Conservation (phyloP, 2,329 filamentous ascomycete species). For the Verticillium tricorpus region DNA sequence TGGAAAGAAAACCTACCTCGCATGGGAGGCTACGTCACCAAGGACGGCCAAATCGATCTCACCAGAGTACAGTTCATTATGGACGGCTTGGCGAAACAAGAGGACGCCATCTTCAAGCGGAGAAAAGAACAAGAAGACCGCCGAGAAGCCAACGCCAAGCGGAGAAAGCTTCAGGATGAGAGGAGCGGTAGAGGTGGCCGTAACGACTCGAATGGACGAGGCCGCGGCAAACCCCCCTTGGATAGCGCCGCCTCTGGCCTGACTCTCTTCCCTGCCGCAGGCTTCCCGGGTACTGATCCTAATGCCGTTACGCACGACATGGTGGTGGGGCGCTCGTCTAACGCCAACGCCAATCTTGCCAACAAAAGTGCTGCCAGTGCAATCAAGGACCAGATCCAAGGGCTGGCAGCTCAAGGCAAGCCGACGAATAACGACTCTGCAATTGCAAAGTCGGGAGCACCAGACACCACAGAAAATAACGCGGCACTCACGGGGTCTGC, state of each 20-base stretch:
- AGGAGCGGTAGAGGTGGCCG: slow-evolving; percentile 30
- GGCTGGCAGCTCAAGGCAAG: slow-evolving; percentile 22
- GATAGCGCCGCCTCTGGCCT: slow-evolving; percentile 17
- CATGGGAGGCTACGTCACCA: slow-evolving; percentile 95
- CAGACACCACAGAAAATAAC: slow-evolving; percentile 9
- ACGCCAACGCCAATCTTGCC: slow-evolving; percentile 60
- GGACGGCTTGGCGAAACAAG: slow-evolving; percentile 82
- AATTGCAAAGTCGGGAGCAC: slow-evolving; percentile 14
- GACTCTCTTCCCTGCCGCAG: slow-evolving; percentile 23
- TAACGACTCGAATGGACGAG: slow-evolving; percentile 20
- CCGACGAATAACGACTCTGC: slow-evolving; percentile 6
- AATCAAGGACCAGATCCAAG: slow-evolving; percentile 74
- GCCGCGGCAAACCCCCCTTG: slow-evolving; percentile 4
- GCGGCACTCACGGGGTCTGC: slow-evolving; percentile 38
- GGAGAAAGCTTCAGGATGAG: slow-evolving; percentile 68
- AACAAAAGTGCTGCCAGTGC: slow-evolving; percentile 94
- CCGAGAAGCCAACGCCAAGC: slow-evolving; percentile 72
- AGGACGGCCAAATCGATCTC: slow-evolving; percentile 88
- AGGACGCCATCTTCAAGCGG: slow-evolving; percentile 87
- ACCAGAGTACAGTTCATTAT: slow-evolving; percentile 83
- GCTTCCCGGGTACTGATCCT: slow-evolving; percentile 47
- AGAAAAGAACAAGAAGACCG: slow-evolving; percentile 83
- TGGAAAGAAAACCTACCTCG: slow-evolving; percentile 88
- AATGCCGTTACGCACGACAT: slow-evolving; percentile 77
- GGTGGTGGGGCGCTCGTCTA: slow-evolving; percentile 49